Base-by-base conservation (phyloP, 805 yeast genomes). In the Sugiyamaella qingdaonensis region DNA sequence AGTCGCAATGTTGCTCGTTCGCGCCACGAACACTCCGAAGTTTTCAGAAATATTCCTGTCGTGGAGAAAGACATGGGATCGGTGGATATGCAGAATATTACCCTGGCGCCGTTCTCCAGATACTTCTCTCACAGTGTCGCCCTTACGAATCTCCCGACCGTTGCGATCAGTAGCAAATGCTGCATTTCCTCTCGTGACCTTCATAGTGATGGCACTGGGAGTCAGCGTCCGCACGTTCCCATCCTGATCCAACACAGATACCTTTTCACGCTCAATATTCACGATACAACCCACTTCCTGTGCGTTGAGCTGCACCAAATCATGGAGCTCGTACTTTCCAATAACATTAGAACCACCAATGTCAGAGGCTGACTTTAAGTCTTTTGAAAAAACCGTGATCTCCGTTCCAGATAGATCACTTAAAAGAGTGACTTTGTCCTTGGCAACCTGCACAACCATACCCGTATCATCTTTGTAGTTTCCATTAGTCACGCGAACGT, bases 381-480 rank as follows among this genome's bases (percentile, higher is more conserved):
- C 92, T 64, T 91, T 89, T 21, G 97, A 88, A 64, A 95, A 92
- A 2, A 94, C 97, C 14, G 95, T 86, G 39, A 94, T 80, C 68
- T 94, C 98, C 61, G 85, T 83, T 63, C 81, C 82, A 1, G 96
- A 84, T 70, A 90, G 90, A 66, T 94, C 97, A 47, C 95, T 85
- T 60, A 94, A 81, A 59, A 94, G 78, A 0, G 95, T 88, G 24
- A 91, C 97, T 11, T 16, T 43, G 65, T 91, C 96, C 48, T 85
- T 87, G 50, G 80, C 79, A 21, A 88, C 81, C 60, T 82, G 78
- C 41, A 94, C 90, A 48, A 94, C 96, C 73, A 94, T 78, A 73
- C 99, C 99, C 34, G 97, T 89, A 65, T 91, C 97, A 64, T 92
- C 97, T 50, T 82, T 76, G 68, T 88, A 95, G 64, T 87, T 89